Evolutionary conservation across 805 yeast species (phyloP).

Genomic region (Zygosaccharomyces pseudorouxii): DNA sequence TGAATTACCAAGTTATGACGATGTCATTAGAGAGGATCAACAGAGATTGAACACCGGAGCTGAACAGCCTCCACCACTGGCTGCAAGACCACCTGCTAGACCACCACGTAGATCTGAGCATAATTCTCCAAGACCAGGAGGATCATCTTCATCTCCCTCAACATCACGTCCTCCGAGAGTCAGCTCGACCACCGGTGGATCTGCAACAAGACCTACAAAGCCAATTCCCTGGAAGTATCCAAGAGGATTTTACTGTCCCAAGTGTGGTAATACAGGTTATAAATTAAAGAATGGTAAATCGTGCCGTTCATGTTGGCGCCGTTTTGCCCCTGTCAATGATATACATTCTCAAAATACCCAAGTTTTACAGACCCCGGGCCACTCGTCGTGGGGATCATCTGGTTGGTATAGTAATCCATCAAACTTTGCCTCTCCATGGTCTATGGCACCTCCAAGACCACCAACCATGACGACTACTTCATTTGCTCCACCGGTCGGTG

Average conservation of each 20-base stretch:
- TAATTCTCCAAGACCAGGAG: constrained; percentile 6
- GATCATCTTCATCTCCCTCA: constrained; percentile 6
- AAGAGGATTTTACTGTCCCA: constrained; percentile 51
- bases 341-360: constrained; percentile 2
- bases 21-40: constrained; percentile 33
- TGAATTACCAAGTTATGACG: constrained; percentile 44
- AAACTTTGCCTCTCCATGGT: constrained; percentile 9
- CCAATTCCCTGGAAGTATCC: constrained; percentile 67
- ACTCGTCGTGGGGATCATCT: neutral
- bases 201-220: constrained; percentile 1
- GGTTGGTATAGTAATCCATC: constrained; percentile 5
- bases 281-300: constrained; percentile 53
- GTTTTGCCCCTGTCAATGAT: constrained; percentile 44
- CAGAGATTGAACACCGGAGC: constrained; percentile 2
- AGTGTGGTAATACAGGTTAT: constrained; percentile 72
- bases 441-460: constrained; percentile 19
- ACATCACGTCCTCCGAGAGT: constrained; percentile 3
- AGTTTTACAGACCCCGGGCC: constrained; percentile 14
- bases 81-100: constrained; percentile 15
- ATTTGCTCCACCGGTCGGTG: constrained; percentile 4
- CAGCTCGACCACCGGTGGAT: neutral
- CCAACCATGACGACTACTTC: constrained; percentile 7
- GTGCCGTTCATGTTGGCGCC: constrained; percentile 68
- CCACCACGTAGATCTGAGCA: constrained; percentile 8
- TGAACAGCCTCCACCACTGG: constrained; percentile 14